These are phyloP conservation scores for Polyporus tsugae DNA, from an alignment of 1,284 basidiomycete genomes.

Conservation along the genomic window DNA sequence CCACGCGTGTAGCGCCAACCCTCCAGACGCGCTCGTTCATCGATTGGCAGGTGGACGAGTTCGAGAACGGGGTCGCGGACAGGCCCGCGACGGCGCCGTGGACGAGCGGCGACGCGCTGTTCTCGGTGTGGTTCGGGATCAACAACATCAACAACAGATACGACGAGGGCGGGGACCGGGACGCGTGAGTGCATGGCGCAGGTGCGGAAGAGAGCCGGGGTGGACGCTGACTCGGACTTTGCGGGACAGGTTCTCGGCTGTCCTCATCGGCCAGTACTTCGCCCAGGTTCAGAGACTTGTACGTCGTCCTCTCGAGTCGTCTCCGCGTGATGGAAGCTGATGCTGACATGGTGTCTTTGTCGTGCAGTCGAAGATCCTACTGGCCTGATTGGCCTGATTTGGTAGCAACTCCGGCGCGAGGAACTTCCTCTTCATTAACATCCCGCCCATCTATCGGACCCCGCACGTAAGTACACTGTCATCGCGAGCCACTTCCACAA, in stretches of 20 bases:
- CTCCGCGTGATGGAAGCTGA: neutral
- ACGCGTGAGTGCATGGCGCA: slow-evolving; percentile 48
- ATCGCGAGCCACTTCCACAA: neutral
- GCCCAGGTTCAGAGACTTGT: slow-evolving; percentile 62
- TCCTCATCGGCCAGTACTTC: slow-evolving; percentile 60
- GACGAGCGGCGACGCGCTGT: slow-evolving; percentile 59
- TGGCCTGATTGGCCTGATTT: neutral
- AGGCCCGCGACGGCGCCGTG: no score
- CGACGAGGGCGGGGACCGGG: slow-evolving; percentile 52
- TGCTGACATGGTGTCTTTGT: neutral
- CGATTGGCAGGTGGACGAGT: no score
- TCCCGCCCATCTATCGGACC: slow-evolving; percentile 62
- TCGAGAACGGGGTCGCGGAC: no score
- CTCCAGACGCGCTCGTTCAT: no score
- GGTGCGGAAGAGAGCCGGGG: neutral
- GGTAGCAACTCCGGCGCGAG: slow-evolving; percentile 54
- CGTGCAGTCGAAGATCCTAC: slow-evolving; percentile 36
- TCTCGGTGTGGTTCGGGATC: slow-evolving; percentile 68
- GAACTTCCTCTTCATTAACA: slow-evolving; percentile 68
- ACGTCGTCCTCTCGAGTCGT: slow-evolving; percentile 41
- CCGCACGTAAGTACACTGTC: slow-evolving; percentile 50
- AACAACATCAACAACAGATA: slow-evolving; percentile 68
- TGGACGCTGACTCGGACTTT: neutral
- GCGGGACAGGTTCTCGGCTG: slow-evolving; percentile 53
- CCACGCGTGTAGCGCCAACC: no score